Evolutionary conservation across 1,139 yeast genomes (phyloP).

Genomic region (Hyphopichia fennica): DNA sequence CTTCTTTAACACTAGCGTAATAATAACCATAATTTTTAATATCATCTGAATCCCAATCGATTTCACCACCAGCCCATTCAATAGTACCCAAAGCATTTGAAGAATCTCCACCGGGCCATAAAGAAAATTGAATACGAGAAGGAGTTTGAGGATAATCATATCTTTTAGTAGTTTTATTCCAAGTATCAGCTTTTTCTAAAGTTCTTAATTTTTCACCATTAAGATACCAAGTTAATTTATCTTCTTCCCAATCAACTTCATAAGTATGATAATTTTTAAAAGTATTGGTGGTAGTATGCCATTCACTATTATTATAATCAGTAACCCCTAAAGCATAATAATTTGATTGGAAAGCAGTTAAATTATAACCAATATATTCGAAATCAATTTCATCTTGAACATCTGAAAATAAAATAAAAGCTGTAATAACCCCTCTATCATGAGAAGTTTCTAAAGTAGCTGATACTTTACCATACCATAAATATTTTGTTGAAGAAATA

Average conservation of each 20-base stretch:
- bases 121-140: constrained; percentile 75
- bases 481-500: constrained; percentile 70
- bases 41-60: constrained; percentile 81
- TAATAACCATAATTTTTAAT: constrained; percentile 74
- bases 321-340: constrained; percentile 74
- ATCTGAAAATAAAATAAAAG: constrained; percentile 81
- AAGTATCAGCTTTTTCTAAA: constrained; percentile 63
- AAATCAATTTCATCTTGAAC: constrained; percentile 89
- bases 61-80: constrained; percentile 91
- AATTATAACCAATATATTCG: constrained; percentile 78
- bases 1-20: constrained; percentile 61
- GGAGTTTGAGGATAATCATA: constrained; percentile 91
- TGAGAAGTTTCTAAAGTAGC: constrained; percentile 73
- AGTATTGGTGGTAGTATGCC: constrained; percentile 51
- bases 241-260: constrained; percentile 82
- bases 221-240: constrained; percentile 66
- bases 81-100: constrained; percentile 71
- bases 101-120: constrained; percentile 91
- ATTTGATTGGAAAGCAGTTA: constrained; percentile 69
- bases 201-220: constrained; percentile 75
- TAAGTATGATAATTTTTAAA: constrained; percentile 73
- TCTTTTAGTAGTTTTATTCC: constrained; percentile 56
- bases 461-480: constrained; percentile 85
- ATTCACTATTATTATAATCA: constrained; percentile 61
- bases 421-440: constrained; percentile 78